phyloP scores from a whole-genome alignment of 257 asterid genomes.

The Nicotiana tomentosiformis region DNA sequence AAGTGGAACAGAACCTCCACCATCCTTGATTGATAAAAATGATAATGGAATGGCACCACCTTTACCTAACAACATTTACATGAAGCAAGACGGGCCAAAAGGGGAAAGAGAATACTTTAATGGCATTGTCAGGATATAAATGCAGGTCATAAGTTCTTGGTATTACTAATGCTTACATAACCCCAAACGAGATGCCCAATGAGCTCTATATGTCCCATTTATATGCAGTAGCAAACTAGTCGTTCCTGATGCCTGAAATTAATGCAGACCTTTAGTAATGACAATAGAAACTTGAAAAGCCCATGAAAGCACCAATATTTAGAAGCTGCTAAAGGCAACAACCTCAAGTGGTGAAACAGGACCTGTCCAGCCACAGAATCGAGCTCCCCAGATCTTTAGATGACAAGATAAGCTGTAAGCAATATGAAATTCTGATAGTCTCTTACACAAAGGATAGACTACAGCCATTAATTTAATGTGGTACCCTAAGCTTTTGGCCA shows the following conservation, averaged over 20 bases:
- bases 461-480: constrained; percentile 18
- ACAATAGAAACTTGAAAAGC: not conserved
- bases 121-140: not conserved
- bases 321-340: constrained; percentile 9
- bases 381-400: constrained; percentile 96
- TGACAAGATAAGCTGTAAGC: constrained; percentile 59
- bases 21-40: constrained; percentile 74
- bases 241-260: constrained; percentile 54
- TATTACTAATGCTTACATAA: constrained; percentile 47
- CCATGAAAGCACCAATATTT: not conserved
- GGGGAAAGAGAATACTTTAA: constrained; percentile 17
- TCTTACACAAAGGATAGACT: not conserved
- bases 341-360: constrained; percentile 93
- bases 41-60: constrained; percentile 60
- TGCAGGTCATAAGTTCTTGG: constrained; percentile 4
- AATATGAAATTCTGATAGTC: constrained; percentile 20
- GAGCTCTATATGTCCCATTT: constrained; percentile 62
- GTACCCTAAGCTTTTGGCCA: constrained; percentile 94
- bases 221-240: constrained; percentile 58
- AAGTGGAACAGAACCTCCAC: constrained; percentile 83
- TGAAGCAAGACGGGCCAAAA: constrained; percentile 14
- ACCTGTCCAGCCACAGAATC: constrained; percentile 76
- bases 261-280: constrained; percentile 16
- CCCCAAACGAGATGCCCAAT: constrained; percentile 95
- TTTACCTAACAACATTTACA: constrained; percentile 52